phyloP scores from a whole-genome alignment of 495 filamentous ascomycete genomes.

The Trichoderma reesei region DNA sequence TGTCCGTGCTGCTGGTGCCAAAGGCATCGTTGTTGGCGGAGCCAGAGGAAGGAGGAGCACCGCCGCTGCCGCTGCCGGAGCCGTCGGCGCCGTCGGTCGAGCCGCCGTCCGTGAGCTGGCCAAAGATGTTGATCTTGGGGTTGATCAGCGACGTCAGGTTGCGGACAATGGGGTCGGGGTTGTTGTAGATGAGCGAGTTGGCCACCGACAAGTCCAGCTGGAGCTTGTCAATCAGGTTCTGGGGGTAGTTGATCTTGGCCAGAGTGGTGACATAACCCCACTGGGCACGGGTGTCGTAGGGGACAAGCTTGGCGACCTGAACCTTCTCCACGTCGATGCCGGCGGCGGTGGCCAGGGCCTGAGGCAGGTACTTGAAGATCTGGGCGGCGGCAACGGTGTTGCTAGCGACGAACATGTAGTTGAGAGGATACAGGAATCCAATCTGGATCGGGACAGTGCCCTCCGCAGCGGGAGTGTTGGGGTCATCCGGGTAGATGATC shows the following conservation, averaged over 20 bases:
- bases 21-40: slow-evolving; percentile 17
- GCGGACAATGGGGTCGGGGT: slow-evolving; percentile 45
- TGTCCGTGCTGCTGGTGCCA: slow-evolving; percentile 24
- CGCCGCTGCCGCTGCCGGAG: slow-evolving; percentile 17
- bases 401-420: slow-evolving; percentile 71
- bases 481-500: slow-evolving; percentile 55
- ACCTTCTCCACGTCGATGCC: slow-evolving; percentile 41
- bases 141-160: slow-evolving; percentile 76
- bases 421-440: slow-evolving; percentile 68
- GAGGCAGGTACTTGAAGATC: slow-evolving; percentile 74
- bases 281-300: slow-evolving; percentile 60
- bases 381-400: slow-evolving; percentile 64
- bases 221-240: slow-evolving; percentile 51
- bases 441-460: slow-evolving; percentile 67
- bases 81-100: slow-evolving; percentile 17
- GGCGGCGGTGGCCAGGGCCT: slow-evolving; percentile 61
- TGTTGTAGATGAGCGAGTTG: slow-evolving; percentile 61
- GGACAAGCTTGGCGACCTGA: slow-evolving; percentile 61
- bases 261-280: slow-evolving; percentile 78
- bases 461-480: slow-evolving; percentile 33
- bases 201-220: slow-evolving; percentile 56
- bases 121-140: slow-evolving; percentile 68
- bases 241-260: slow-evolving; percentile 65
- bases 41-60: slow-evolving; percentile 12
- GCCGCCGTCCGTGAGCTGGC: slow-evolving; percentile 33